Evolutionary conservation across 148 eudicot genomes (phyloP).

Genomic region (Vaccinium darrowii): DNA sequence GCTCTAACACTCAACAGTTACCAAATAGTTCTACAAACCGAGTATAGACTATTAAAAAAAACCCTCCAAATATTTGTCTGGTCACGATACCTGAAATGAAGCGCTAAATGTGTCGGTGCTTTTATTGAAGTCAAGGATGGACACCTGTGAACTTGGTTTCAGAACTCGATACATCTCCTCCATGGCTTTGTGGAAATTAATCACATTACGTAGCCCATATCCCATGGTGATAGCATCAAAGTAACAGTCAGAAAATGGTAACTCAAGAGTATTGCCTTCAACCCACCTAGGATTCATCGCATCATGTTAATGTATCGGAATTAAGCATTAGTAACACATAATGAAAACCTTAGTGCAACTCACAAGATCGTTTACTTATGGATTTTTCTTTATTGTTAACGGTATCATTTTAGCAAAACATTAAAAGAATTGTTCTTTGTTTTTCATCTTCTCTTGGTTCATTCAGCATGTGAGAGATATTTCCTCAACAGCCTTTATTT

Average conservation of each 20-base stretch:
- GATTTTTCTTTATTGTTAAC: not conserved
- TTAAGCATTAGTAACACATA: not conserved
- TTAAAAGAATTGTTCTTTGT: not conserved
- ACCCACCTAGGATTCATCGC: conserved; percentile 58
- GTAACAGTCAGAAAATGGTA: conserved; percentile 59
- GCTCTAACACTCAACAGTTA: not conserved
- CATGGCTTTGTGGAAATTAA: conserved; percentile 61
- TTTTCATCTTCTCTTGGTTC: not conserved
- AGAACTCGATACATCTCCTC: conserved; percentile 71
- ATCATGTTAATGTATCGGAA: not conserved
- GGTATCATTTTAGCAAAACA: not conserved
- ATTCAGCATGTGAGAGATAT: not conserved
- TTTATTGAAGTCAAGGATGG: conserved; percentile 87
- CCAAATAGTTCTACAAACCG: not conserved
- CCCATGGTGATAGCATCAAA: conserved; percentile 91
- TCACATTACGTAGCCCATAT: conserved; percentile 82
- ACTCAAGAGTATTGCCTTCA: conserved; percentile 79
- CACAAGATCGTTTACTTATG: not conserved
- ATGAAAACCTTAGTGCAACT: not conserved
- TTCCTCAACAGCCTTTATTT: not conserved
- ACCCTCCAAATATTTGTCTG: not conserved
- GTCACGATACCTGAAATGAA: conserved; percentile 54
- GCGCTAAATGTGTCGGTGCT: conserved; percentile 41
- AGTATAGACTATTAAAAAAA: not conserved
- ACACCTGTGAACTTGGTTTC: conserved; percentile 72